These are phyloP conservation scores for Lactarius vividus DNA, from an alignment of 768 basidiomycete species.

Conservation along the genomic window DNA sequence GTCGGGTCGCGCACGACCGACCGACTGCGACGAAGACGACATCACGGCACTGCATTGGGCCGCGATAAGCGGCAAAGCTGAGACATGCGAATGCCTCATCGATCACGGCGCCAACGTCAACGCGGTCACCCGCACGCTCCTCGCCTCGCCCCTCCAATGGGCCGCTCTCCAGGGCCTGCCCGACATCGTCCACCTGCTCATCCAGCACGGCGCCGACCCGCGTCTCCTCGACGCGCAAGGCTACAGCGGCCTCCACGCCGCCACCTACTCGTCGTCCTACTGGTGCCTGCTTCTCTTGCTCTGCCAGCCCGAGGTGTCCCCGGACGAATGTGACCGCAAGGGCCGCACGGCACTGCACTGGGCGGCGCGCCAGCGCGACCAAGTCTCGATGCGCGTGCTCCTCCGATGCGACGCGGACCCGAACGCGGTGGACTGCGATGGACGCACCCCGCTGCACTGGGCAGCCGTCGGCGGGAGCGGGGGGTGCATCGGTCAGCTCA, in stretches of 20 bases:
- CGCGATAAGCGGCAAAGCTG: slow-evolving; percentile 86
- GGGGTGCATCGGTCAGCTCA: slow-evolving; percentile 72
- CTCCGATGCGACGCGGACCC: slow-evolving; percentile 82
- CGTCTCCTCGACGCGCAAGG: slow-evolving; percentile 87
- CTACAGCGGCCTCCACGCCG: slow-evolving; percentile 90
- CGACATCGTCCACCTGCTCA: slow-evolving; percentile 87
- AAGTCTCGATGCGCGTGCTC: slow-evolving; percentile 85
- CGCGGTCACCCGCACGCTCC: slow-evolving; percentile 84
- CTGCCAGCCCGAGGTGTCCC: slow-evolving; percentile 77
- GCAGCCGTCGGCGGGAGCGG: slow-evolving; percentile 90
- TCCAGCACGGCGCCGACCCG: slow-evolving; percentile 87
- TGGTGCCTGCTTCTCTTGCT: slow-evolving; percentile 90
- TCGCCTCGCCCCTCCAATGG: slow-evolving; percentile 96
- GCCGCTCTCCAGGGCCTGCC: slow-evolving; percentile 96
- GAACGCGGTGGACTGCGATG: slow-evolving; percentile 69
- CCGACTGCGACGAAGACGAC: slow-evolving; percentile 83
- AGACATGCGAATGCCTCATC: slow-evolving; percentile 80
- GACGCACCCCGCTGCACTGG: slow-evolving; percentile 91
- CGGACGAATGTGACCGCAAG: slow-evolving; percentile 84
- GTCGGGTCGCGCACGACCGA: slow-evolving; percentile 63
- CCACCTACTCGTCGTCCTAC: slow-evolving; percentile 87
- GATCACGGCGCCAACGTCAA: slow-evolving; percentile 94
- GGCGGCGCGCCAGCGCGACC: slow-evolving; percentile 97
- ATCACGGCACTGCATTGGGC: slow-evolving; percentile 98
- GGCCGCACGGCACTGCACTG: slow-evolving; percentile 96